Conservation (phyloP, 75 land plant species). For the Azolla pinnata region DNA sequence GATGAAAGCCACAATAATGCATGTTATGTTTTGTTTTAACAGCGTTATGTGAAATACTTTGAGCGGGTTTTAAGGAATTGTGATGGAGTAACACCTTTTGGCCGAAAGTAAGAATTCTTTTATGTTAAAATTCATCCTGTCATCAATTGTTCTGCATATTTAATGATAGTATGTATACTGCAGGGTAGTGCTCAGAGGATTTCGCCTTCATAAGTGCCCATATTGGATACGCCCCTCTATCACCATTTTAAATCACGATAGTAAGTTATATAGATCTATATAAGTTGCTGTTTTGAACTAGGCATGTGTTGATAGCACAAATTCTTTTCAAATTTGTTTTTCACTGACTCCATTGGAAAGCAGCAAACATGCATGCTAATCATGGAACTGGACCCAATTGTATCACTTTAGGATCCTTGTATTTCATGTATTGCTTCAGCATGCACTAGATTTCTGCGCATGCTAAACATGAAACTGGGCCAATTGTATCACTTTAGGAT, state of each 20-base stretch:
- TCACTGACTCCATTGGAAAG: too few species aligned
- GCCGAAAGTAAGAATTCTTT: slow-evolving; percentile 49
- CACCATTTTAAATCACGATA: slow-evolving; percentile 88
- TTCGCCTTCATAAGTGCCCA: slow-evolving; percentile 91
- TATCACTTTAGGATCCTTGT: too few species aligned
- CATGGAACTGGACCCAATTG: too few species aligned
- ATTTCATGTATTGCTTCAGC: too few species aligned
- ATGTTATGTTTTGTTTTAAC: slow-evolving; percentile 13
- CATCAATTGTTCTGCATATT: too few species aligned
- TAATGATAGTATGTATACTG: background rate
- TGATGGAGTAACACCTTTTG: slow-evolving; percentile 81
- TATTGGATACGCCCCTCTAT: slow-evolving; percentile 94
- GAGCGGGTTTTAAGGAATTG: slow-evolving; percentile 75
- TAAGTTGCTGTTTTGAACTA: too few species aligned
- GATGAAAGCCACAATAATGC: background rate
- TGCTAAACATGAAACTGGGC: too few species aligned
- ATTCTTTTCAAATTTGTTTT: too few species aligned
- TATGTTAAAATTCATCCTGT: background rate
- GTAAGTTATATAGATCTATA: slow-evolving; percentile 40
- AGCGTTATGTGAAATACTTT: slow-evolving; percentile 99
- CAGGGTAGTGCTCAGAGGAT: slow-evolving; percentile 95
- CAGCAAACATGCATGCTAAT: too few species aligned
- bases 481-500: too few species aligned
- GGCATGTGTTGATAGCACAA: too few species aligned
- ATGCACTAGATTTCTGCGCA: too few species aligned